Base-by-base conservation (phyloP, 331 rosid species). In the Cydonia oblonga region DNA sequence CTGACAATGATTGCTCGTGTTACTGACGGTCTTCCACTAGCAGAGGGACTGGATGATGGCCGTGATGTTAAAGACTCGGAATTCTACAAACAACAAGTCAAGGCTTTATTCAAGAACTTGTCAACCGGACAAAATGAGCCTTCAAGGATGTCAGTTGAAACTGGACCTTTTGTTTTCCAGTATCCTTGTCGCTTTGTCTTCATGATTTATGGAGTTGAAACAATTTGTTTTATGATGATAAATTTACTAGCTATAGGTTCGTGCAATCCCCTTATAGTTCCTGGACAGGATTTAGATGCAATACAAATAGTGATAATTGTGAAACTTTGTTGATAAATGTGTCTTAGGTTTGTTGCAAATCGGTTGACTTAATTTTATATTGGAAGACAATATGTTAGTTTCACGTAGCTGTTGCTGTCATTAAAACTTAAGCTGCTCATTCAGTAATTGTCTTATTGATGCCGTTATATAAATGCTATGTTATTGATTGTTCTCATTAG, bases 1-100 rank as follows among this genome's bases (percentile, higher is more conserved):
- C 83, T 95, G 88, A 95, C 97, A 3, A 80, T 95, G 97, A 88
- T 95, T 82, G 99, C 99, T 29, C 99, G 99, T 65, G 90, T 91
- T 75, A 95, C 96, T 54, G 99, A 91, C 63, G 99, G 99, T 71
- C 99, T 95, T 83, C 93, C 92, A 15, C 84, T 91, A 30, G 97
- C 87, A 73, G 99, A 95, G 83, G 99, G 99, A 78, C 80, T 95
- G 69, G 97, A 95, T 81, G 96, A 95, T 75, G 89, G 90, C 11
- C 93, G 96, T 30, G 99, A 90, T 84, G 46, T 95, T 52, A 82
- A 78, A 68, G 97, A 95, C 71, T 78, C 86, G 2, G 97, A 95
- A 40, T 83, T 81, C 75, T 95, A 88, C 81, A 95, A 95, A 81
- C 96, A 91, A 78, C 99, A 95, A 90, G 96, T 82, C 76, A 95